Percentiles rank a stretch among this genome's conserved stretches.
These are phyloP conservation scores for Leptomonas pyrrhocoris DNA, from an alignment of 208 protist species.

Conservation along the genomic window DNA sequence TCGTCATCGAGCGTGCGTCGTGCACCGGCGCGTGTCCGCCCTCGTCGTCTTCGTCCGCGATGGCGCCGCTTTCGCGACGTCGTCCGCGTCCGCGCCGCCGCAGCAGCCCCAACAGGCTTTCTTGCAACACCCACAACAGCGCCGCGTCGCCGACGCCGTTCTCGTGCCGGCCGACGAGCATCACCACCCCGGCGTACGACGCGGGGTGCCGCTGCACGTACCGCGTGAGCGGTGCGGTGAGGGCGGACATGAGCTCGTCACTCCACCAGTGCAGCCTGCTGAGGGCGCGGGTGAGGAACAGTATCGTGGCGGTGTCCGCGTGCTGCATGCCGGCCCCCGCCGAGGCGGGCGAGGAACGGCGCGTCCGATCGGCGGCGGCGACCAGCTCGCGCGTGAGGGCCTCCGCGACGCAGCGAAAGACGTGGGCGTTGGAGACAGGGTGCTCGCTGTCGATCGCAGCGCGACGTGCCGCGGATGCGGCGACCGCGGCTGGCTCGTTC, in stretches of 20 bases:
- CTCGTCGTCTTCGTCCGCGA: neutral
- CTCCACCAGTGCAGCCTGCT: conserved; percentile 59
- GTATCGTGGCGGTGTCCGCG: conserved; percentile 42
- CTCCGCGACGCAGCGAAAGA: conserved; percentile 42
- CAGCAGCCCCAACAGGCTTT: conserved; percentile 49
- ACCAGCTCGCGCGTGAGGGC: conserved; percentile 31
- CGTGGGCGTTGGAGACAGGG: conserved; percentile 42
- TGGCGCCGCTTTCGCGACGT: neutral
- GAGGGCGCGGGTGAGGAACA: conserved; percentile 73
- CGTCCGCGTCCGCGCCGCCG: conserved; percentile 27
- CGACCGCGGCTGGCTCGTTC: neutral
- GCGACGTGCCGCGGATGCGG: neutral
- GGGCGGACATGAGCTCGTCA: conserved; percentile 32
- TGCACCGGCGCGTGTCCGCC: no score
- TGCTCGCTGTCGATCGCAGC: conserved; percentile 15
- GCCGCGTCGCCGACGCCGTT: conserved; percentile 36
- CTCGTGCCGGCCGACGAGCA: conserved; percentile 62
- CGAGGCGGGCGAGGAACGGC: neutral
- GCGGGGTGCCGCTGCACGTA: conserved; percentile 54
- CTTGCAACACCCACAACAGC: conserved; percentile 47
- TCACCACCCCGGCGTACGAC: conserved; percentile 49
- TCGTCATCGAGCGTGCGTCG: no score
- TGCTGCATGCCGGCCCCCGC: conserved; percentile 9
- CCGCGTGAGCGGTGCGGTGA: conserved; percentile 44
- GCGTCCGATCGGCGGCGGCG: neutral